phyloP scores from a whole-genome alignment of 2,329 filamentous ascomycete genomes.

The Neurospora sp. region DNA sequence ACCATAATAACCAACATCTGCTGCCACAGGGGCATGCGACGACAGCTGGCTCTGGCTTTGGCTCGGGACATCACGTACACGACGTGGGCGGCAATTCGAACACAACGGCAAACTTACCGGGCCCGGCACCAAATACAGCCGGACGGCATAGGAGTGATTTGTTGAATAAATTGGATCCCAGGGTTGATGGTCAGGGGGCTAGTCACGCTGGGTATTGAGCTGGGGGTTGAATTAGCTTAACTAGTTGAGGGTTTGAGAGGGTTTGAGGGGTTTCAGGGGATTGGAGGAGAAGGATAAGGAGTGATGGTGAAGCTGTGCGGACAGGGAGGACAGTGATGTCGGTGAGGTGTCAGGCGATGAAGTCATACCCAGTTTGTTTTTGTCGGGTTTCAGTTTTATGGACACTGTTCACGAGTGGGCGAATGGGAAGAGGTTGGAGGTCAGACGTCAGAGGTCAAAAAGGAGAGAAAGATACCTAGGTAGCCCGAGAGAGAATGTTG shows the following conservation, averaged over 20 bases:
- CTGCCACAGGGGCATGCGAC: not conserved
- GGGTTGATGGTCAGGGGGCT: conserved; percentile 26
- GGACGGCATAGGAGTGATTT: conserved; percentile 31
- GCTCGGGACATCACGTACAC: not conserved
- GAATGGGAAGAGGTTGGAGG: no score
- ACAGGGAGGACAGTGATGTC: not conserved
- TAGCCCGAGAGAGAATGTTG: no score
- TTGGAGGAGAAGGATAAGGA: not conserved
- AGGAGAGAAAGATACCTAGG: no score
- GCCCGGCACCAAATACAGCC: conserved; percentile 27
- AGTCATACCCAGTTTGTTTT: not conserved
- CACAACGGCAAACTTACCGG: not conserved
- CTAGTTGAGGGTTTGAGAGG: no score
- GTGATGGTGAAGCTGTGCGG: not conserved
- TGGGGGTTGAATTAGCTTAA: not conserved
- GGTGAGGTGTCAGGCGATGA: not conserved
- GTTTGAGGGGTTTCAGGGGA: not conserved
- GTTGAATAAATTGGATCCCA: conserved; percentile 32
- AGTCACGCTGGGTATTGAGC: not conserved
- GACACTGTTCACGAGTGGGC: no score
- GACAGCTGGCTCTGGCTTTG: not conserved
- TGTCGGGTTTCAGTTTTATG: not conserved
- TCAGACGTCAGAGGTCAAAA: no score
- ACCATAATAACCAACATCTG: not conserved
- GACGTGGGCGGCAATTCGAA: not conserved